phyloP scores from a whole-genome alignment of 768 basidiomycete species.

The Lactifluus pinguis region DNA sequence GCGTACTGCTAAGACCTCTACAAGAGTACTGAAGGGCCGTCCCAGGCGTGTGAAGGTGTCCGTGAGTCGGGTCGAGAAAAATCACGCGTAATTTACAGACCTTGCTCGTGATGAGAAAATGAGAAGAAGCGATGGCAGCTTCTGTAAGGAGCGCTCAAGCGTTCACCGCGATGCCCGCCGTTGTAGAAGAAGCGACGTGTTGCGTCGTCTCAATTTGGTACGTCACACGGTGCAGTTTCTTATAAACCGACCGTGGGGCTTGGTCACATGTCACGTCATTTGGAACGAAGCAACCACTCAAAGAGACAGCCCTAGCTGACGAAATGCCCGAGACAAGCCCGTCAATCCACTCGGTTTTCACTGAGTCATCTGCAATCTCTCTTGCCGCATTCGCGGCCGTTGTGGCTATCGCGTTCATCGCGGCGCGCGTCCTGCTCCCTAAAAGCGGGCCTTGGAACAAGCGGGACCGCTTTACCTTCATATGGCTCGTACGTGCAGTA shows the following conservation, averaged over 20 bases:
- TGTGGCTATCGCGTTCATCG: slow-evolving; percentile 42
- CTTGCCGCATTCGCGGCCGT: slow-evolving; percentile 48
- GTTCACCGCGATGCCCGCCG: too few species aligned
- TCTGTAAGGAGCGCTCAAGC: too few species aligned
- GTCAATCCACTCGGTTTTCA: slow-evolving; percentile 33
- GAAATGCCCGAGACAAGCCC: slow-evolving; percentile 1
- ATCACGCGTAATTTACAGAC: too few species aligned
- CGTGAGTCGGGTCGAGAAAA: not conserved
- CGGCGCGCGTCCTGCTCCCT: slow-evolving; percentile 47
- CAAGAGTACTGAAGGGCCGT: not conserved
- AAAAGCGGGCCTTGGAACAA: slow-evolving; percentile 41
- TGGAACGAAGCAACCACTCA: too few species aligned
- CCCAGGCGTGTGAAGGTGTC: not conserved
- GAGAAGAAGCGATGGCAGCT: too few species aligned
- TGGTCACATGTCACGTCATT: too few species aligned
- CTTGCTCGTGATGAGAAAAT: too few species aligned
- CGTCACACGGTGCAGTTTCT: too few species aligned
- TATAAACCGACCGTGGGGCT: too few species aligned
- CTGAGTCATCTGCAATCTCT: slow-evolving; percentile 52
- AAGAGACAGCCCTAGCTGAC: not conserved
- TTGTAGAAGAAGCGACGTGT: too few species aligned
- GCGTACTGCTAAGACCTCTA: not conserved
- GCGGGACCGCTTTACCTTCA: slow-evolving; percentile 62
- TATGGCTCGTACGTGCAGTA: slow-evolving; percentile 56
- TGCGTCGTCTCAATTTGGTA: too few species aligned